Evolutionary conservation across 2,329 filamentous ascomycete species (phyloP), one percentile per base, ranked within the genome.

Genomic region (Colletotrichum eremochloae): DNA sequence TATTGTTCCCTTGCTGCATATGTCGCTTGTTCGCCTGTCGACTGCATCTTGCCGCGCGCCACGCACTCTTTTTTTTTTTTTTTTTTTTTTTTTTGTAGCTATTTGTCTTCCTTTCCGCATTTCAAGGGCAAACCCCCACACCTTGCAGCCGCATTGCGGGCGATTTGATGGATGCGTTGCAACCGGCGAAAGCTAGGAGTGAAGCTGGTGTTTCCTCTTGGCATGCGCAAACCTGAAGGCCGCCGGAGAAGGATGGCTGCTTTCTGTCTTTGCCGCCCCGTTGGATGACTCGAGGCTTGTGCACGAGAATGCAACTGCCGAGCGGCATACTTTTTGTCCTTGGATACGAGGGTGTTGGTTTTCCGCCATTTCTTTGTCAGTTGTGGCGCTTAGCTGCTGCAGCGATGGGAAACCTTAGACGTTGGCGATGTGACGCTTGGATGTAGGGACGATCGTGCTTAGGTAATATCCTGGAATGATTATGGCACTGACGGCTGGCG

Each of bases 31-130:
- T 63, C n/a, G 48, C 40, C 15, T 18, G 38, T 53, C n/a, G 7
- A 33, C 31, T 63, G 69, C 67, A 65, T 65, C 20, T 61, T 70
- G 67, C 70, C 67, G 67, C 67, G 67, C 70, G 70, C 60, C 69
- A 53, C 38, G 38, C 61, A 46, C 20, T 29, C 52, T 24, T 14
- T 11, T 33, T 48, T 3, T 24, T 48, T 48, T 2, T 57, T 24
- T 24, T 1, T 24, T 24, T 24, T 24, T 24, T 1, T 24, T 24
- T 24, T 24, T 24, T 24, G 24, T 24, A 24, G 24, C 24, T 24
- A 24, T 24, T 24, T 24, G 1, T 14, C 5, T 33, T n/a, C 14
- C 20, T 42, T 1, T 20, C 29, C 33, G 29, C 50, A 33, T 7
- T 7, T 20, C 7, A 5, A 36, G 48, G 46, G 2, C 18, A 14